These are phyloP conservation scores for Solanum clarkiae DNA, from an alignment of 257 asterid genomes.

Conservation along the genomic window DNA sequence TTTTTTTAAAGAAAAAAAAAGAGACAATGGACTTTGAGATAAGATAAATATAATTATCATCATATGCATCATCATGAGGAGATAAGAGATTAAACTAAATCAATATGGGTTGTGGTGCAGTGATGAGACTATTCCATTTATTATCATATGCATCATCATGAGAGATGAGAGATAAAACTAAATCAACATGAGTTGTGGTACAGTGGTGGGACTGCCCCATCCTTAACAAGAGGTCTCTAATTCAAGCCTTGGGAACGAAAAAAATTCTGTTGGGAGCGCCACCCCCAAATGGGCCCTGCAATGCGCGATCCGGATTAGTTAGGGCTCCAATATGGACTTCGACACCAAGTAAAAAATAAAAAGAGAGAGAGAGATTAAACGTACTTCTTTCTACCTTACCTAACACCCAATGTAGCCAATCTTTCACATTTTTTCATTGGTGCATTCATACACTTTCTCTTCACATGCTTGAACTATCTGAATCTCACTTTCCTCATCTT, in stretches of 20 bases:
- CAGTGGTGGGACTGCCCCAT: too few species aligned
- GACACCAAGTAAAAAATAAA: too few species aligned
- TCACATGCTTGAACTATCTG: not conserved
- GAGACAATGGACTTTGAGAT: not conserved
- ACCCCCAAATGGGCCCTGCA: too few species aligned
- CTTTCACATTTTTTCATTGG: not conserved
- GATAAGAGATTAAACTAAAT: not conserved
- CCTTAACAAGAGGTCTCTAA: too few species aligned
- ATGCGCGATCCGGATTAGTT: too few species aligned
- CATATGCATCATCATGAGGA: not conserved
- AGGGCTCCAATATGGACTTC: too few species aligned
- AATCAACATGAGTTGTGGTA: too few species aligned
- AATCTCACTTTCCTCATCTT: not conserved
- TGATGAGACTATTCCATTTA: not conserved
- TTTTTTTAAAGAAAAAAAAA: not conserved
- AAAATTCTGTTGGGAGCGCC: too few species aligned
- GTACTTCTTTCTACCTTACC: not conserved
- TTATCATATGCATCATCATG: not conserved
- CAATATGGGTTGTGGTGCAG: too few species aligned
- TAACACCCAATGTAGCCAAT: not conserved
- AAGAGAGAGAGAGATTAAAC: too few species aligned
- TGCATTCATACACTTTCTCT: not conserved
- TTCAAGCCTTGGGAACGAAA: too few species aligned
- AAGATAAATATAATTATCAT: not conserved
- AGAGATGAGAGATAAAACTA: not conserved